Percentiles rank a stretch among this genome's conserved stretches.
Evolutionary conservation across 1,284 basidiomycete species (phyloP).

Genomic region (Pyrrhoderma noxium): DNA sequence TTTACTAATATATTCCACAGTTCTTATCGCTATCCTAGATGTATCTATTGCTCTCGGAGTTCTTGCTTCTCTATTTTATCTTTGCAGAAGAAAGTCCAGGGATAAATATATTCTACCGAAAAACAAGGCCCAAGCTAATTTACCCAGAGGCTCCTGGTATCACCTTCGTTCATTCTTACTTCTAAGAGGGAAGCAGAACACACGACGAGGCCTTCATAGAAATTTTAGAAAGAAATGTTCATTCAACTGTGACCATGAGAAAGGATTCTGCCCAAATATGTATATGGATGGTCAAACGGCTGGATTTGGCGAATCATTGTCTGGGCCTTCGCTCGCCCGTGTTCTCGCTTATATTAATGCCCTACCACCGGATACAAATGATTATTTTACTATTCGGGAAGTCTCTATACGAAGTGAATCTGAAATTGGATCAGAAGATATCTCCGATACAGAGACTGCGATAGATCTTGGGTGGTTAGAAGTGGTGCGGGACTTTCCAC

Average conservation of each 20-base stretch:
- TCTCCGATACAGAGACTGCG: background rate
- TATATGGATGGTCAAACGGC: background rate
- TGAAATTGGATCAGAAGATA: background rate
- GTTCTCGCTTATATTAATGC: constrained; percentile 3
- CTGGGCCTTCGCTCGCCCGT: background rate
- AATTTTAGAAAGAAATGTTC: background rate
- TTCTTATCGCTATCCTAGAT: too few relatives aligned
- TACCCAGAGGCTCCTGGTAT: too few relatives aligned
- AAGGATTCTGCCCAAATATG: background rate
- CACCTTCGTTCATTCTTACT: too few relatives aligned
- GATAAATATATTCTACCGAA: too few relatives aligned
- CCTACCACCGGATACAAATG: constrained; percentile 4
- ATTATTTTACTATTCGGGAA: constrained; percentile 1
- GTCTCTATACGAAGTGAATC: background rate
- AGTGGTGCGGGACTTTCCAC: constrained; percentile 5
- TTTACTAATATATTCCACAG: too few relatives aligned
- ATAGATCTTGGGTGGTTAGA: constrained; percentile 2
- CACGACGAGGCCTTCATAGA: background rate
- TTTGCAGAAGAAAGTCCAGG: too few relatives aligned
- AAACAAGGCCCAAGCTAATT: too few relatives aligned
- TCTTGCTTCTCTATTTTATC: too few relatives aligned
- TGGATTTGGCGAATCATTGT: background rate
- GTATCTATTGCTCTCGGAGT: too few relatives aligned
- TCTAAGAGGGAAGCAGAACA: too few relatives aligned
- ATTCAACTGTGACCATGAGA: constrained; percentile 4